Evolutionary conservation across 352 stramenopile genomes (phyloP).

Genomic region (Thraustochytrium sp.): DNA sequence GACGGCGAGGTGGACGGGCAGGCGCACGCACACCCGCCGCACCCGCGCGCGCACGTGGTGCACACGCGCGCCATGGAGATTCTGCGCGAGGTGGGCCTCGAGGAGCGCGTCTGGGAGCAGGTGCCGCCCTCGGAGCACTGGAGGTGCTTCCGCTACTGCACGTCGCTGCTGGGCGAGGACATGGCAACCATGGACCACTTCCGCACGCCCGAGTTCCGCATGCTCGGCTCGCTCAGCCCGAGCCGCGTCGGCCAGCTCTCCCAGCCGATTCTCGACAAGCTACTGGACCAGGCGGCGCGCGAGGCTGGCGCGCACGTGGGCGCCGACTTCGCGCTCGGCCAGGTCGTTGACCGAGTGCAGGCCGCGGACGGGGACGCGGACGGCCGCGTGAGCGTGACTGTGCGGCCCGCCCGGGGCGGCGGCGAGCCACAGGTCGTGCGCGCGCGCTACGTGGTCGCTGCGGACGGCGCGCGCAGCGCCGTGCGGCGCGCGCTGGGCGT

Average conservation of each 20-base stretch:
- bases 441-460: slow-evolving; percentile 70
- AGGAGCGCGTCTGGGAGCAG: neutral
- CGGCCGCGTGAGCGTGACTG: neutral
- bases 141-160: slow-evolving; percentile 60
- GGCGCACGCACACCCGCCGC: slow-evolving; percentile 19
- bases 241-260: slow-evolving; percentile 52
- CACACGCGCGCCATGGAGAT: slow-evolving; percentile 79
- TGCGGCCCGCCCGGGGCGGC: slow-evolving; percentile 46
- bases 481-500: slow-evolving; percentile 67
- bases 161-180: slow-evolving; percentile 48
- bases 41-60: slow-evolving; percentile 78
- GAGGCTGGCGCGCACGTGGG: slow-evolving; percentile 52
- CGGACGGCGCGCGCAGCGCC: slow-evolving; percentile 78
- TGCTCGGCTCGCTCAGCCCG: slow-evolving; percentile 34
- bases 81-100: slow-evolving; percentile 49
- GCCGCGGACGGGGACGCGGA: neutral
- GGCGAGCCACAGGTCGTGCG: slow-evolving; percentile 53
- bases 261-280: slow-evolving; percentile 53
- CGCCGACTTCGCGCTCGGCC: slow-evolving; percentile 56
- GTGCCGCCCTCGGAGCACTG: slow-evolving; percentile 58
- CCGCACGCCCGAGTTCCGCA: slow-evolving; percentile 61
- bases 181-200: slow-evolving; percentile 67
- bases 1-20: neutral
- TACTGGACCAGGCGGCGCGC: slow-evolving; percentile 49
- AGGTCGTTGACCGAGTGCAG: slow-evolving; percentile 48